phyloP scores from a whole-genome alignment of 73 alveolate species.

The Paramecium caudatum region DNA sequence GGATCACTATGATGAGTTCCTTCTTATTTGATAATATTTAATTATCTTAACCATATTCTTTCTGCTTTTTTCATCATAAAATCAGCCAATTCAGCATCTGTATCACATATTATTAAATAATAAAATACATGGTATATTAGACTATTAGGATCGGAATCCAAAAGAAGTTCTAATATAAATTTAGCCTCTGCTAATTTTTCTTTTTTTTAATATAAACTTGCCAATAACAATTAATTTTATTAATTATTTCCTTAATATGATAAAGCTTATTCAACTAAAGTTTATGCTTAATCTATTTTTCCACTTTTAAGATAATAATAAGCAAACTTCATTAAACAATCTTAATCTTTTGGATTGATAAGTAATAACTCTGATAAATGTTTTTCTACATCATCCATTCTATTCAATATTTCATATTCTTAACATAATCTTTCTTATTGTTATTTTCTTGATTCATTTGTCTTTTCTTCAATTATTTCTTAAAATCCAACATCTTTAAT shows the following conservation, averaged over 20 bases:
- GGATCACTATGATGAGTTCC: constrained; percentile 73
- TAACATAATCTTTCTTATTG: constrained; percentile 89
- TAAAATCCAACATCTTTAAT: constrained; percentile 87
- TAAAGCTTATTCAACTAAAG: constrained; percentile 82
- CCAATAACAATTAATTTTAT: constrained; percentile 77
- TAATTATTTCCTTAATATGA: constrained; percentile 78
- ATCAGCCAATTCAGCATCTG: constrained; percentile 79
- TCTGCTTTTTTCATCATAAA: constrained; percentile 80
- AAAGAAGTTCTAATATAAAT: constrained; percentile 77
- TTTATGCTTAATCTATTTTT: constrained; percentile 85
- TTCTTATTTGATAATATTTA: constrained; percentile 75
- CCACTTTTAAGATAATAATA: constrained; percentile 84
- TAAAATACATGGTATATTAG: constrained; percentile 79
- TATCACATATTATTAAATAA: constrained; percentile 77
- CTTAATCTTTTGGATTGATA: constrained; percentile 87
- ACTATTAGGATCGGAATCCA: constrained; percentile 77
- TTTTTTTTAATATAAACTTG: constrained; percentile 75
- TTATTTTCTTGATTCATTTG: constrained; percentile 90
- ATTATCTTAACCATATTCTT: constrained; percentile 79
- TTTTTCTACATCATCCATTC: constrained; percentile 86
- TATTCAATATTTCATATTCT: constrained; percentile 93
- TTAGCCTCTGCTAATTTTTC: constrained; percentile 82
- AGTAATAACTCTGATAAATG: constrained; percentile 82
- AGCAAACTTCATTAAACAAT: constrained; percentile 80
- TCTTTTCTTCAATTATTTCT: constrained; percentile 79